Base-by-base conservation (phyloP, 2,329 filamentous ascomycete species). In the Leptographium radiaticola region DNA sequence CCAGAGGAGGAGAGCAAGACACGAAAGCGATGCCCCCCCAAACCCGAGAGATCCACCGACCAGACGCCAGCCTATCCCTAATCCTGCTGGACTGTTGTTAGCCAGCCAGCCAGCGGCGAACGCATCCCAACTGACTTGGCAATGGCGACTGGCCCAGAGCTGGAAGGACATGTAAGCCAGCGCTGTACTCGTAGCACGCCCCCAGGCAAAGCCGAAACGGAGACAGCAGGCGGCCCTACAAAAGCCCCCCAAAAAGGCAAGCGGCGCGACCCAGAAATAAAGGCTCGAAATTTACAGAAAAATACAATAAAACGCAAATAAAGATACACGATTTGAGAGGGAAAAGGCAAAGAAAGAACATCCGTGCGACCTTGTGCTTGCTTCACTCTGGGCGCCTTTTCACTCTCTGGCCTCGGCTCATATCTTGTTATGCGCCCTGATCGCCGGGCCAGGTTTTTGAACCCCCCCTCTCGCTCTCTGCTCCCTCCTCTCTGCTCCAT, bases 11-110 rank as follows among this genome's bases (percentile, higher is more conserved):
- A 39, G 13, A 49, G 38, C 34, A 38, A 38, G 46, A 49, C 46
- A 49, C 46, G 31, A 45, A 45, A 25, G 13, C 7, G n/a, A 36
- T 13, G 13, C n/a, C 18, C 31, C 8, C 46, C 31, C n/a, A 48
- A 48, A 48, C 12, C 39, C 44, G 30, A 31, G 15, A 31, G 25
- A 31, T 48, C 46, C 38, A 50, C 49, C 49, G 25, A 25, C 36
- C 34, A 38, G 51, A 48, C 51, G 38, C 39, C 43, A 53, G 49
- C 46, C 40, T 18, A 45, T 51, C 25, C 49, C 49, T 51, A 45
- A 44, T 20, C 40, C 42, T 51, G 39, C 40, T 45, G 33, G 48
- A 36, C 48, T 50, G 36, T 16, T 50, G 34, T 40, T 49, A 39
- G 16, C 8, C 13, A 13, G 15, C 48, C 48, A 25, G 39, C 48